Conservation (phyloP, 176 grass and related monocot species). For the Lolium perenne region DNA sequence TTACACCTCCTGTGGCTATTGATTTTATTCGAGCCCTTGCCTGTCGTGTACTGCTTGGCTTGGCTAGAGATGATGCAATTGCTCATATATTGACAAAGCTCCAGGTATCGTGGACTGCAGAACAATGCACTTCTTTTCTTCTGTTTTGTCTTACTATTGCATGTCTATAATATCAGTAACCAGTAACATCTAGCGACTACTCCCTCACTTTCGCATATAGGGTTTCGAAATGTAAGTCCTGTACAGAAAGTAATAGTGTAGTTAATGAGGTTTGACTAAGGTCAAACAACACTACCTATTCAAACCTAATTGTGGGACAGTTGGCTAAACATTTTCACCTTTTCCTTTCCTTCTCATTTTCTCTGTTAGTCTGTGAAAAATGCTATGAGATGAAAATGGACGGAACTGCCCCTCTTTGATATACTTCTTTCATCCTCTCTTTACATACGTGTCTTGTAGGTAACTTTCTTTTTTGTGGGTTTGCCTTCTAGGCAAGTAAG, state of each 20-base stretch:
- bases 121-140: neutral
- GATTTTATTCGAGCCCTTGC: conserved; percentile 92
- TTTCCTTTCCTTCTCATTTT: neutral
- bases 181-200: neutral
- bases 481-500: conserved; percentile 1
- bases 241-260: conserved; percentile 9
- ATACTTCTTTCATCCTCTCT: conserved; percentile 15
- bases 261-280: conserved; percentile 10
- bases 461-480: neutral
- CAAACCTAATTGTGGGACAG: neutral
- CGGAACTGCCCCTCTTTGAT: conserved; percentile 6
- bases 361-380: neutral
- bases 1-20: conserved; percentile 82
- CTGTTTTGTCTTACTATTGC: conserved; percentile 8
- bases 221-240: neutral
- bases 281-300: neutral
- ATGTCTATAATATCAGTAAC: neutral
- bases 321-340: neutral
- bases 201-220: neutral
- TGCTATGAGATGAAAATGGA: conserved; percentile 1
- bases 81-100: conserved; percentile 98
- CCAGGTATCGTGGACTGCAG: conserved; percentile 56
- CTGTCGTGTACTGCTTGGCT: conserved; percentile 92
- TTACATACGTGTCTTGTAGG: neutral
- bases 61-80: conserved; percentile 94